A percentile compares a stretch with the other conserved stretches of the same genome.
Evolutionary conservation across 2,329 filamentous ascomycete genomes (phyloP).

Genomic region (Aspergillus sp.): DNA sequence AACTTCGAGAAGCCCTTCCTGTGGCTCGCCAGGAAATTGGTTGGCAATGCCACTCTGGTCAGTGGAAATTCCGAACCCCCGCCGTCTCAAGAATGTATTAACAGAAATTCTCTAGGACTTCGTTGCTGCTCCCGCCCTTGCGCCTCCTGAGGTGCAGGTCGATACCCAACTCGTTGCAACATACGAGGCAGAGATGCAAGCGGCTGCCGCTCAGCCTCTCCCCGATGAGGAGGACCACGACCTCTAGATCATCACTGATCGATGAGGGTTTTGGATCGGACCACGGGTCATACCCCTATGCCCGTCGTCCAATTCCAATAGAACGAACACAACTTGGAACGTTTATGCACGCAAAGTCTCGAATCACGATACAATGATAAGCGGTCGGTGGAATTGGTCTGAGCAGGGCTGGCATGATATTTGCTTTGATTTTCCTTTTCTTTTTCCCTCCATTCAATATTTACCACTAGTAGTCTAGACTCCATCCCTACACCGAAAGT

Average conservation of each 20-base stretch:
- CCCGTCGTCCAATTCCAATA: slow-evolving; percentile 8
- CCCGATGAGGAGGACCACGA: slow-evolving; percentile 88
- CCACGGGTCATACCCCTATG: slow-evolving; percentile 8
- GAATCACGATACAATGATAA: slow-evolving; percentile 39
- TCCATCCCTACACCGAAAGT: slow-evolving; percentile 19
- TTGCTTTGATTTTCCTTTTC: slow-evolving; percentile 27
- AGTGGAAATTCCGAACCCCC: slow-evolving; percentile 37
- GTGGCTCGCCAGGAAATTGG: slow-evolving; percentile 97
- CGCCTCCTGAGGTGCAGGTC: slow-evolving; percentile 87
- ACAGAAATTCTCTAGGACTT: slow-evolving; percentile 68
- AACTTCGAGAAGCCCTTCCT: slow-evolving; percentile 99
- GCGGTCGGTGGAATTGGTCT: slow-evolving; percentile 32
- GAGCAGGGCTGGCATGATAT: slow-evolving; percentile 34
- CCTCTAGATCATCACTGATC: slow-evolving; percentile 38
- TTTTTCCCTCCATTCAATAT: slow-evolving; percentile 22
- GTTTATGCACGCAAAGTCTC: slow-evolving; percentile 25
- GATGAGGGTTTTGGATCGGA: slow-evolving; percentile 11
- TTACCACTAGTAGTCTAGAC: slow-evolving; percentile 28
- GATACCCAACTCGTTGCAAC: slow-evolving; percentile 77
- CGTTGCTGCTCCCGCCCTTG: slow-evolving; percentile 90
- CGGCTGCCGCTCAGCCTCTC: slow-evolving; percentile 77
- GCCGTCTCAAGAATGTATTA: slow-evolving; percentile 16
- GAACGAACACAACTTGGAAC: slow-evolving; percentile 18
- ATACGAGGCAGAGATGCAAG: slow-evolving; percentile 87
- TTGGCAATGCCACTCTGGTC: slow-evolving; percentile 86